Evolutionary conservation across 148 eudicot genomes (phyloP).

Genomic region (Diospyros kaki): DNA sequence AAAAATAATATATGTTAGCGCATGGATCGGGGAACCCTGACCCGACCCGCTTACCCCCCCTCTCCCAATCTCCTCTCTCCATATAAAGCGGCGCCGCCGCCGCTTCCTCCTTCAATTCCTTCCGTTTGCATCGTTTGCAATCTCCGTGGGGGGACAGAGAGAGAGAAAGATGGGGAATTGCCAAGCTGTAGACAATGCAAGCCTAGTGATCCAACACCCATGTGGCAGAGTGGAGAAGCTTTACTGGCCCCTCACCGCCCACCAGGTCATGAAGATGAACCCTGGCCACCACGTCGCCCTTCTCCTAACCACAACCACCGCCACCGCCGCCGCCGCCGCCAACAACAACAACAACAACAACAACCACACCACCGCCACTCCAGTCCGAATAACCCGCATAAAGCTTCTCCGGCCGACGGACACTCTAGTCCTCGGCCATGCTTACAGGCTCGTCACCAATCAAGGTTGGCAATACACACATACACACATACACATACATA

Average conservation of each 20-base stretch:
- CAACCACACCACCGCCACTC: constrained; percentile 21
- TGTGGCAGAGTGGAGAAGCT: constrained; percentile 58
- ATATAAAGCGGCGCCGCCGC: background rate
- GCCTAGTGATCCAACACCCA: constrained; percentile 73
- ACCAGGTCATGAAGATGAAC: constrained; percentile 72
- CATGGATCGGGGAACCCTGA: background rate
- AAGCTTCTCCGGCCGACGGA: constrained; percentile 85
- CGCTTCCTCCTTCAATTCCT: background rate
- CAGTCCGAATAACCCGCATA: constrained; percentile 62
- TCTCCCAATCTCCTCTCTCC: background rate
- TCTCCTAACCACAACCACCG: constrained; percentile 71
- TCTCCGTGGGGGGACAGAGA: constrained; percentile 13
- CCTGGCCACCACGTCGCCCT: constrained; percentile 94
- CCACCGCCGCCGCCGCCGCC: constrained; percentile 41
- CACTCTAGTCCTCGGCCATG: constrained; percentile 75
- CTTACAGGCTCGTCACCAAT: constrained; percentile 74
- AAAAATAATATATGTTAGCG: too few species aligned
- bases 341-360: background rate
- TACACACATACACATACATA: background rate
- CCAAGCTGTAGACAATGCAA: constrained; percentile 91
- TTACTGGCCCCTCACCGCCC: constrained; percentile 56
- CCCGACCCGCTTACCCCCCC: background rate
- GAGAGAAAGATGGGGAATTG: constrained; percentile 78
- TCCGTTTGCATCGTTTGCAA: background rate
- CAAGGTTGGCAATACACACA: constrained; percentile 47